These are phyloP conservation scores for Lupinus albus DNA, from an alignment of 306 rosid species.

Conservation along the genomic window DNA sequence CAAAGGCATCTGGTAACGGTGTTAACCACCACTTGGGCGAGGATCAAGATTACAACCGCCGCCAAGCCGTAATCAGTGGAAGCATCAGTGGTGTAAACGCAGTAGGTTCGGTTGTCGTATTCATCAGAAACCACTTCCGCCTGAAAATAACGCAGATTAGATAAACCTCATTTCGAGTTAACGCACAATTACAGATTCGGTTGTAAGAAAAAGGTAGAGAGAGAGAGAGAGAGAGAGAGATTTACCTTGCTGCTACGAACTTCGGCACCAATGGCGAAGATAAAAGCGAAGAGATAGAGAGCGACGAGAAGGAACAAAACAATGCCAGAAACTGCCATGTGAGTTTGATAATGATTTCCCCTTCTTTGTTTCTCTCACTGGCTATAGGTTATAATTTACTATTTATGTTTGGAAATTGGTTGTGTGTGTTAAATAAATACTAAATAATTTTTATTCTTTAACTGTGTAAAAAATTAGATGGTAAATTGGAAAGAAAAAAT, in stretches of 20 bases:
- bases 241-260: conserved; percentile 78
- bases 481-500: too few species aligned
- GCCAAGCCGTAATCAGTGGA: conserved; percentile 85
- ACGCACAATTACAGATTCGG: neutral
- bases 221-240: neutral
- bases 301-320: conserved; percentile 59
- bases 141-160: conserved; percentile 45
- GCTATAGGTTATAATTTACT: too few species aligned
- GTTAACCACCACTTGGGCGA: conserved; percentile 69
- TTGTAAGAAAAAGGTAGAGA: neutral
- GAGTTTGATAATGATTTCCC: neutral
- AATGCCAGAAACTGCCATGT: conserved; percentile 71
- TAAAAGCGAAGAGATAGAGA: conserved; percentile 84
- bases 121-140: conserved; percentile 64
- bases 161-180: neutral
- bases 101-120: conserved; percentile 73
- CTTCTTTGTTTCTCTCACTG: neutral
- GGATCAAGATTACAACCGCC: conserved; percentile 64
- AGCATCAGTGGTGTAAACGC: conserved; percentile 79
- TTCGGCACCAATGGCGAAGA: conserved; percentile 90
- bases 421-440: too few species aligned
- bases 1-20: conserved; percentile 88
- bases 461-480: too few species aligned
- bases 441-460: too few species aligned
- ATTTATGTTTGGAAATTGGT: too few species aligned